Evolutionary conservation across 805 yeast genomes (phyloP), one percentile per base, ranked within the genome.

Genomic region (Blastobotrys mokoenaii): DNA sequence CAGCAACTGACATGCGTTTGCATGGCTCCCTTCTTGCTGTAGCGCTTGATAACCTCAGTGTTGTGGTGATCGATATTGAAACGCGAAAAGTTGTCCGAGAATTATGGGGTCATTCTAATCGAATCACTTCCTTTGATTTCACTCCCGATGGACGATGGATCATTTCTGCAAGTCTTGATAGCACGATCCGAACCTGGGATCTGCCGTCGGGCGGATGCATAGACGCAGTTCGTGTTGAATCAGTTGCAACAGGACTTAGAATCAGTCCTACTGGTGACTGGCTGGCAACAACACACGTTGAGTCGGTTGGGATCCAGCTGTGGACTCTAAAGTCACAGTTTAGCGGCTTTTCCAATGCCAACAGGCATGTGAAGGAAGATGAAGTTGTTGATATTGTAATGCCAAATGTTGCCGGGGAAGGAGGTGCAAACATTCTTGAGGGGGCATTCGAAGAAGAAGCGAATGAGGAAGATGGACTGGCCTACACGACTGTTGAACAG

Each of bases 131-230:
- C 1, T 64, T 90, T 61, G 97, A 86, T 61, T 90, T 93, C 59
- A 81, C 95, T 2, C 94, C 96, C 3, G 90, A 89, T 62, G 97
- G 97, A 31, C 79, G 97, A 62, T 93, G 97, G 97, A 68, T 93
- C 31, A 80, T 93, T 7, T 79, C 93, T 18, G 80, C 85, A 1
- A 74, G 88, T 0, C 69, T 88, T 49, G 99, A 93, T 61, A 73
- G 85, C 1, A 88, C 97, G 0, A 71, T 93, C 41, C 77, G 98
- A 58, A 87, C 96, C 0, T 93, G 97, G 97, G 97, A 93, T 63
- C 74, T 93, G 48, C 97, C 97, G 36, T 84, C 96, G 1, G 97
- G 98, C 41, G 86, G 89, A 1, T 90, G 97, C 64, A 87, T 93
- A 46, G 98, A 93, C 67, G 97, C 96, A 51, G 80, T 90, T 14